phyloP scores from a whole-genome alignment of 768 basidiomycete species.

The Punctularia strigosozonata region DNA sequence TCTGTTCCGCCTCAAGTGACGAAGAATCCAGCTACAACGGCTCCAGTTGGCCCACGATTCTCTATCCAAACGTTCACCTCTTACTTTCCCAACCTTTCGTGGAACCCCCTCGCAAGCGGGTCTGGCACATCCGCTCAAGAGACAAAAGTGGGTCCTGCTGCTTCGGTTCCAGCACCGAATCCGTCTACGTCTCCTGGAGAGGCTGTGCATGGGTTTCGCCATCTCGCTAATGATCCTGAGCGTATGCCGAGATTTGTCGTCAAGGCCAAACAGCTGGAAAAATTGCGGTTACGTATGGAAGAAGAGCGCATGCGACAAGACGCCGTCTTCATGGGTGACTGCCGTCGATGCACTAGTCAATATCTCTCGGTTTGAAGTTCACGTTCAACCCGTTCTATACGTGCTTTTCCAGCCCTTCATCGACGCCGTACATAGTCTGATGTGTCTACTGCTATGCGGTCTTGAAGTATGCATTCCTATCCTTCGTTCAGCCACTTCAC shows the following conservation, averaged over 20 bases:
- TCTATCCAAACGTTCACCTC: conserved; percentile 56
- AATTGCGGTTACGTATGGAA: conserved; percentile 44
- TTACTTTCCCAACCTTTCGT: conserved; percentile 26
- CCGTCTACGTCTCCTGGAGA: conserved; percentile 3
- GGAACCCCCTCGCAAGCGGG: conserved; percentile 32
- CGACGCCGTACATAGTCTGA: too few species aligned
- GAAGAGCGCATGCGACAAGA: conserved; percentile 12
- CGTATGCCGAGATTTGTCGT: conserved; percentile 37
- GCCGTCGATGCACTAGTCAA: neutral
- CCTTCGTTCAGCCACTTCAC: neutral
- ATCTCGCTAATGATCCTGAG: conserved; percentile 6
- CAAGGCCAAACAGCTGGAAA: conserved; percentile 55
- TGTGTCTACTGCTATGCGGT: too few species aligned
- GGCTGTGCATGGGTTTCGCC: conserved; percentile 6
- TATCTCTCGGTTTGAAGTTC: neutral
- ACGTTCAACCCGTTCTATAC: neutral
- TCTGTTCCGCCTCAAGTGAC: conserved; percentile 18
- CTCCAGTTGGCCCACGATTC: conserved; percentile 28
- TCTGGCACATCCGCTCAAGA: conserved; percentile 6
- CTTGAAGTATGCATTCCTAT: neutral
- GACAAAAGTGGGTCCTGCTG: conserved; percentile 1
- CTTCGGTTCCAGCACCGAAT: conserved; percentile 2
- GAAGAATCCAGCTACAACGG: conserved; percentile 24
- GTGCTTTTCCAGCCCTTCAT: neutral
- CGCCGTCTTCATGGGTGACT: neutral